Evolutionary conservation across 257 asterid species (phyloP), one percentile per base, ranked within the genome.

Genomic region (Solanum corneliomulleri): DNA sequence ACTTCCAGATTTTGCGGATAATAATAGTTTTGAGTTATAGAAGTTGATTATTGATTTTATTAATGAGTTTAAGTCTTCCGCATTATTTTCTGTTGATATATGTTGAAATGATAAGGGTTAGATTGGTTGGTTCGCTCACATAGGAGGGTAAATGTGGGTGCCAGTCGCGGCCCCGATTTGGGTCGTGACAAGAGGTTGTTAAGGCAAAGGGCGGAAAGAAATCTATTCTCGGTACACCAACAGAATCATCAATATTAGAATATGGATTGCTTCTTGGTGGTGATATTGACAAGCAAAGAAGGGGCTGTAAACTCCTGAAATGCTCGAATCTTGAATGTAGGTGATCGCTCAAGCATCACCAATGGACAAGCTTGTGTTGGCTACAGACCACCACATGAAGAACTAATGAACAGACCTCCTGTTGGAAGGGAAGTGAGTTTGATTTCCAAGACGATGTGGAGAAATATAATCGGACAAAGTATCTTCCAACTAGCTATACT

Each of bases 331-430:
- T 62, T 84, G 78, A 66, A n/a, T 85, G 83, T 68, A 92, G 97
- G 98, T 94, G 52, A 94, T 95, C 92, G 98, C 98, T 7, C 91
- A 96, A 81, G 90, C 98, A 1, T 87, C 92, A 87, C 98, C 98
- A 76, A 88, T 91, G 91, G 98, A 95, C 91, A 94, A 95, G 88
- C 98, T 92, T 89, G 93, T 91, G 85, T 85, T 96, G 9, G 98
- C 98, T 8, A 96, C 98, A 16, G 96, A 94, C 98, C 98, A 3
- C 99, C 99, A 7, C 92, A 92, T 20, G 98, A 94, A 69, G 98
- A 93, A 83, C 82, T 96, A 86, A 93, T 96, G 99, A 91, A 88
- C 85, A 91, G 89, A 33, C 92, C 94, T 1, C 99, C 99, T 0
- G 93, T 94, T 18, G 94, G 96, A 41, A 92, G 97, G 83, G 90